Percentiles rank a stretch among this genome's conserved stretches.
phyloP scores from a whole-genome alignment of 2,329 filamentous ascomycete species.

The Ophiosphaerella herpotricha region DNA sequence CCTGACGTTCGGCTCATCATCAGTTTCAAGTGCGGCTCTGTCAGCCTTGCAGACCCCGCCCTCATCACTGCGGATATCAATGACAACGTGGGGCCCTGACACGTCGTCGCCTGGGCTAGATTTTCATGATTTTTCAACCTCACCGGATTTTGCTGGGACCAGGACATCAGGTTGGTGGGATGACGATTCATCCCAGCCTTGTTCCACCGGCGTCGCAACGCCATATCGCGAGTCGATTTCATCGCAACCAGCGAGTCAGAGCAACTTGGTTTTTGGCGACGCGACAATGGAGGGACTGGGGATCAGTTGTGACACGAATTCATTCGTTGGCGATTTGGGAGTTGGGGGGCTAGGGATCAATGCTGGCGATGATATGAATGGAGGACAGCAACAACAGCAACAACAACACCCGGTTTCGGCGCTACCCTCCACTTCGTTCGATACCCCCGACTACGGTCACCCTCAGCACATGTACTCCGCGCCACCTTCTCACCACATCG shows the following conservation, averaged over 20 bases:
- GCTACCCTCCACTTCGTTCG: no score
- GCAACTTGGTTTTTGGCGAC: constrained; percentile 8
- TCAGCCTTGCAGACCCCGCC: constrained; percentile 47
- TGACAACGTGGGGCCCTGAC: constrained; percentile 36
- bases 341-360: constrained; percentile 10
- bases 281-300: constrained; percentile 32
- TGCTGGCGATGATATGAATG: background rate
- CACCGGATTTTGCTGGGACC: constrained; percentile 30
- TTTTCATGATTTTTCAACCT: constrained; percentile 35
- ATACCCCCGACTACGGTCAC: no score
- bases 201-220: constrained; percentile 3
- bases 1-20: constrained; percentile 17
- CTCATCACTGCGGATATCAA: constrained; percentile 34
- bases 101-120: constrained; percentile 34
- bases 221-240: constrained; percentile 24
- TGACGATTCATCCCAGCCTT: constrained; percentile 18
- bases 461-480: background rate
- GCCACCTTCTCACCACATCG: constrained; percentile 16
- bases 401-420: no score
- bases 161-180: constrained; percentile 40
- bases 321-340: constrained; percentile 24
- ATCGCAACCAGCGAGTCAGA: constrained; percentile 23
- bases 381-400: no score
- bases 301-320: constrained; percentile 34
- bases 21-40: constrained; percentile 31